Percentiles rank a stretch among this genome's conserved stretches.
These are phyloP conservation scores for Colletotrichum musicola DNA, from an alignment of 2,329 filamentous ascomycete species.

Conservation along the genomic window DNA sequence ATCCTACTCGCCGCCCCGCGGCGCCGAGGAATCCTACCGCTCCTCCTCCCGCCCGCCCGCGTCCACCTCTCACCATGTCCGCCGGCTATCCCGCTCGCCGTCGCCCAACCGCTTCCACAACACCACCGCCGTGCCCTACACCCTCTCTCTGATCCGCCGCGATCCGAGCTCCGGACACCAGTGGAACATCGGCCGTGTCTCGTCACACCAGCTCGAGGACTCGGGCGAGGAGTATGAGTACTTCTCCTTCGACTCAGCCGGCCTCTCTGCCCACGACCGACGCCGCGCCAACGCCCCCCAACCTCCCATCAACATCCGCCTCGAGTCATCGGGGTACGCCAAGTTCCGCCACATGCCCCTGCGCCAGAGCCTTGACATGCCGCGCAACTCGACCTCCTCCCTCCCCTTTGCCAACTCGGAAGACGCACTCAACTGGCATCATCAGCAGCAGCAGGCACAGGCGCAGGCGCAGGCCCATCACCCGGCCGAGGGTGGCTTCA, in stretches of 20 bases:
- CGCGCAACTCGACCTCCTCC: conserved; percentile 17
- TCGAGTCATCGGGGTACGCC: conserved; percentile 69
- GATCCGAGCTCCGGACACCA: conserved; percentile 77
- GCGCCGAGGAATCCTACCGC: conserved; percentile 10
- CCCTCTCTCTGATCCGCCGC: conserved; percentile 77
- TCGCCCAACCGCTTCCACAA: conserved; percentile 53
- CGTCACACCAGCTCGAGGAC: conserved; percentile 63
- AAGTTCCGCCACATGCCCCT: conserved; percentile 66
- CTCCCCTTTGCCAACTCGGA: conserved; percentile 33
- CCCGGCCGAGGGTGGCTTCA: conserved; percentile 53
- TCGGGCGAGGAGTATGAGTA: conserved; percentile 48
- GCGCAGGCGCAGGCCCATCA: conserved; percentile 4
- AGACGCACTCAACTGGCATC: conserved; percentile 29
- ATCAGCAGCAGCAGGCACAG: conserved; percentile 28
- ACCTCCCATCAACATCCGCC: conserved; percentile 64
- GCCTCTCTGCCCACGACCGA: conserved; percentile 41
- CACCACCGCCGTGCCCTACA: conserved; percentile 60
- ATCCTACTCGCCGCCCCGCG: conserved; percentile 18
- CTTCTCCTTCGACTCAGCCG: conserved; percentile 39
- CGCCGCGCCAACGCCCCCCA: conserved; percentile 35
- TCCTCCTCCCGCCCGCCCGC: conserved; percentile 15
- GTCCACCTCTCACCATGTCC: conserved; percentile 4
- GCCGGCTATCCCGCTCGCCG: conserved; percentile 45
- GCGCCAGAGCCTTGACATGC: conserved; percentile 50
- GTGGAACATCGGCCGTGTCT: conserved; percentile 80